These are phyloP conservation scores for Groenewaldozyma sp. DNA, from an alignment of 1,139 yeast genomes.

Conservation along the genomic window DNA sequence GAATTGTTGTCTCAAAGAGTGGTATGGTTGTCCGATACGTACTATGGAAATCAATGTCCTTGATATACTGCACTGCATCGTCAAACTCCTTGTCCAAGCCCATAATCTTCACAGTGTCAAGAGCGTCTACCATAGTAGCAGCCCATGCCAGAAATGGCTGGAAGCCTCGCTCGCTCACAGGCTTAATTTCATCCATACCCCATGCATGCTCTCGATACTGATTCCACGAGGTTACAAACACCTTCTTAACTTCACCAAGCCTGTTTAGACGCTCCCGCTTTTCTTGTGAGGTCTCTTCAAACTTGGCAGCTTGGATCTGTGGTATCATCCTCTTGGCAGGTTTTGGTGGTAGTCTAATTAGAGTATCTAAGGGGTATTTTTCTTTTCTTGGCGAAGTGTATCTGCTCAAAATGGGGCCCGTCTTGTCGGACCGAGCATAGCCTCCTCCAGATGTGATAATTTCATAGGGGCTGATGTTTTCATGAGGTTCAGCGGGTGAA, in stretches of 20 bases:
- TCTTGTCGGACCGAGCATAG: conserved; percentile 1
- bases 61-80: conserved; percentile 44
- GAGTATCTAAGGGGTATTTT: conserved; percentile 17
- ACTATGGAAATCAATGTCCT: conserved; percentile 43
- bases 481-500: background rate
- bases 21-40: conserved; percentile 41
- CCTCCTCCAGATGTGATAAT: conserved; percentile 8
- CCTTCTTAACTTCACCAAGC: conserved; percentile 40
- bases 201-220: conserved; percentile 51
- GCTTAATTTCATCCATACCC: conserved; percentile 56
- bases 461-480: conserved; percentile 5
- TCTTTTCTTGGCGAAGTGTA: conserved; percentile 16
- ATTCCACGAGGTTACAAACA: conserved; percentile 50
- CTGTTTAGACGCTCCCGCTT: conserved; percentile 21
- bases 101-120: conserved; percentile 62
- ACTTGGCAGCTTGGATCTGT: conserved; percentile 15
- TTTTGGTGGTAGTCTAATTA: conserved; percentile 9
- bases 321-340: conserved; percentile 4
- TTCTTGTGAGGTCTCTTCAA: conserved; percentile 9
- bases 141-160: conserved; percentile 43
- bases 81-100: conserved; percentile 45
- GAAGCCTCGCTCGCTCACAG: conserved; percentile 27
- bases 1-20: conserved; percentile 61
- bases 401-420: conserved; percentile 3
- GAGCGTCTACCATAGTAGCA: conserved; percentile 51